Evolutionary conservation across 176 grass and related monocot species (phyloP).

Genomic region (Cenchrus purpureus): DNA sequence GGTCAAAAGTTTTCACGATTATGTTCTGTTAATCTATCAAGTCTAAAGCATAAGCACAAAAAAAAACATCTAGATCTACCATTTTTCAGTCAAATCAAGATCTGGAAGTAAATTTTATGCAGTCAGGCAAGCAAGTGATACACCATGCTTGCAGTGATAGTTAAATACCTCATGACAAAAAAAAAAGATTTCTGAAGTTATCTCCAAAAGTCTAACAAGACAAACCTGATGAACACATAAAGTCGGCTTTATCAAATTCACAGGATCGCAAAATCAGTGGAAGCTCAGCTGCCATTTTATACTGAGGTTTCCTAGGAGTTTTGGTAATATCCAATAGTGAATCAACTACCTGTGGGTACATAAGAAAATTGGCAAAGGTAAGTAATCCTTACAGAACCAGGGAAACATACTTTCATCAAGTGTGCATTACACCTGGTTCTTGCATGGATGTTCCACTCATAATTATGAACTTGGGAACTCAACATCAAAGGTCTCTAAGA

Average conservation of each 20-base stretch:
- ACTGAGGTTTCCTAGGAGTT: conserved; percentile 88
- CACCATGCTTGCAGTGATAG: neutral
- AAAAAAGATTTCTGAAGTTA: conserved; percentile 29
- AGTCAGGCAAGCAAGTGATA: neutral
- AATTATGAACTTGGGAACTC: neutral
- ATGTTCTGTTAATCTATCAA: too few species aligned
- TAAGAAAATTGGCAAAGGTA: conserved; percentile 16
- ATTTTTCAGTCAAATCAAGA: neutral
- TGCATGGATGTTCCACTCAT: conserved; percentile 1
- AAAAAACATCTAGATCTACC: too few species aligned
- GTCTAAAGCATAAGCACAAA: too few species aligned
- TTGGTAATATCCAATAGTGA: conserved; percentile 74
- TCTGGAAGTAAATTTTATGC: neutral
- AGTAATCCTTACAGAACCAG: conserved; percentile 44
- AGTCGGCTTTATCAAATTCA: conserved; percentile 67
- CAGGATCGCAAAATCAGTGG: conserved; percentile 80
- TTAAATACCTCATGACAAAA: neutral
- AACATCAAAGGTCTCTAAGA: neutral
- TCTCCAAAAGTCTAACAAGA: neutral
- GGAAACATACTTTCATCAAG: neutral
- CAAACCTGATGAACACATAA: conserved; percentile 89
- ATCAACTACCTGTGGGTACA: conserved; percentile 75
- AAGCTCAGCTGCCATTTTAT: conserved; percentile 87
- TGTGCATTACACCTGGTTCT: neutral
- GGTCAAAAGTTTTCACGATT: too few species aligned